Evolutionary conservation across 768 basidiomycete species (phyloP).

Genomic region (Hydnomerulius pinastri): DNA sequence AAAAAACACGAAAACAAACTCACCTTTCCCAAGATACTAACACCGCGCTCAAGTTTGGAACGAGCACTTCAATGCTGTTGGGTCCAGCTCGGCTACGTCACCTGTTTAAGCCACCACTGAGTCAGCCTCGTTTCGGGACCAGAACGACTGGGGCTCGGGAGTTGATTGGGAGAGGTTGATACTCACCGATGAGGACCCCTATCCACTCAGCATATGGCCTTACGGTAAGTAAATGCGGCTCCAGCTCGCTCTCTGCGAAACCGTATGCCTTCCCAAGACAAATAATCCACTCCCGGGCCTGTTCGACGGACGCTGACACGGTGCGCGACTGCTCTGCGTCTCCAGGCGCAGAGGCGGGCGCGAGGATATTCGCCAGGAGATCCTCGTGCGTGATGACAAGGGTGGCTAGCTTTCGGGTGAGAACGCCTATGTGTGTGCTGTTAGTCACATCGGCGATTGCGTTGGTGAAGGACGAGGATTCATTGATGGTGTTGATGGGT

Average conservation of each 20-base stretch:
- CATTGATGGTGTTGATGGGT: neutral
- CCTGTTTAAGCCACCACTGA: conserved; percentile 5
- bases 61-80: conserved; percentile 9
- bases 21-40: conserved; percentile 14
- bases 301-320: neutral
- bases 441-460: neutral
- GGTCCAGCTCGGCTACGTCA: conserved; percentile 16
- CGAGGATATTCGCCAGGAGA: conserved; percentile 2
- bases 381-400: conserved; percentile 4
- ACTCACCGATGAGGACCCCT: conserved; percentile 14
- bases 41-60: conserved; percentile 8
- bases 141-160: neutral
- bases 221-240: conserved; percentile 1
- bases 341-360: conserved; percentile 11
- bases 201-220: conserved; percentile 2
- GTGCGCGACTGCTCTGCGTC: conserved; percentile 3
- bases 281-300: neutral
- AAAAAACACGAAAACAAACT: neutral
- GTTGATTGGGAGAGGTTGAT: neutral
- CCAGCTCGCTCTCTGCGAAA: conserved; percentile 2
- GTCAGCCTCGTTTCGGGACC: too few relatives aligned
- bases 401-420: neutral
- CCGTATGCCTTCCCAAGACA: neutral
- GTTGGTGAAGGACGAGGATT: neutral
- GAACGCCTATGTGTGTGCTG: neutral